phyloP scores from a whole-genome alignment of 306 rosid species.

The Casuarina equisetifolia region DNA sequence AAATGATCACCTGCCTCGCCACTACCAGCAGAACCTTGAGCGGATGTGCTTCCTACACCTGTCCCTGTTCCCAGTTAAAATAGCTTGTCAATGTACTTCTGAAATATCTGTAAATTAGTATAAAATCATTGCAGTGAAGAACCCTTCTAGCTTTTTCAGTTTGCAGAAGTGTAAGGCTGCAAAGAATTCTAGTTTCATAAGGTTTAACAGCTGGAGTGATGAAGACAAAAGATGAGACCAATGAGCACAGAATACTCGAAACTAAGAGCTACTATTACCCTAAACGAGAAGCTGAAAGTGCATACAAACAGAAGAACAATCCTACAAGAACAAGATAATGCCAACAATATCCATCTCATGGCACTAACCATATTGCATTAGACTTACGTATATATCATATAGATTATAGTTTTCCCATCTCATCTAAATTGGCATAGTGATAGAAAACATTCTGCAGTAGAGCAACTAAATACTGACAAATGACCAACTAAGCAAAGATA shows the following conservation, averaged over 20 bases:
- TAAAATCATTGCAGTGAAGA: background rate
- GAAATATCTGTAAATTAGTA: background rate
- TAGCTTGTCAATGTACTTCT: slow-evolving; percentile 7
- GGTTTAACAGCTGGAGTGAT: slow-evolving; percentile 2
- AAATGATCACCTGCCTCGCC: slow-evolving; percentile 47
- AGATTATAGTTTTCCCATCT: background rate
- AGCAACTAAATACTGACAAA: background rate
- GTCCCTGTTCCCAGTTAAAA: slow-evolving; percentile 43
- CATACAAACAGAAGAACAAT: background rate
- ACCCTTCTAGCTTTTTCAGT: background rate
- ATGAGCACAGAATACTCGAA: background rate
- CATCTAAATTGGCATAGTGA: background rate
- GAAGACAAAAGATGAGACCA: background rate
- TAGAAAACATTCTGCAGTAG: background rate
- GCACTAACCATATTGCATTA: background rate
- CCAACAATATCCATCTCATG: background rate
- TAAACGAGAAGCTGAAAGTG: background rate
- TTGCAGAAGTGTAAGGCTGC: background rate
- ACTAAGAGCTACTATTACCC: background rate
- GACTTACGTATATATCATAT: background rate
- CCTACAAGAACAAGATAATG: background rate
- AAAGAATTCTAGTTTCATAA: background rate
- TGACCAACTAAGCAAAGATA: background rate
- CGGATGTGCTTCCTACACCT: slow-evolving; percentile 44
- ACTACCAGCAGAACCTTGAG: slow-evolving; percentile 54